Evolutionary conservation across 1,139 yeast species (phyloP), one percentile per base, ranked within the genome.

Genomic region (Taphrina betulina): DNA sequence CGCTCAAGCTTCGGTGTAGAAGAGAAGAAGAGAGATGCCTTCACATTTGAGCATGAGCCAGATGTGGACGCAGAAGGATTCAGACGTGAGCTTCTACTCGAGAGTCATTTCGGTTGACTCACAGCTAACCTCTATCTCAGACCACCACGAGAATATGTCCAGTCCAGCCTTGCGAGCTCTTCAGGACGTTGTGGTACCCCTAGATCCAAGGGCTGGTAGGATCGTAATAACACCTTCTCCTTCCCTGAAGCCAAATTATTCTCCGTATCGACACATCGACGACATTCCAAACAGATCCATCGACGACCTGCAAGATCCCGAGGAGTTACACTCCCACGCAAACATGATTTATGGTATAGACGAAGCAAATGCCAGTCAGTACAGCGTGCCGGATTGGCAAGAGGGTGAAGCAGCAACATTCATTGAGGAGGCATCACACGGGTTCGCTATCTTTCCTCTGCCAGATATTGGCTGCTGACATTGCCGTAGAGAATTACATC

Each of bases 401-500:
- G 54, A 50, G 33, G 54, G 46, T 10, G 54, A 50, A 19, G 44
- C 54, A 7, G 23, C 35, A 16, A 41, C 24, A 8, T 40, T 26
- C 26, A 50, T 50, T 19, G 54, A 50, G 19, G 54, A 50, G 19
- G 54, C 54, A 12, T 50, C 54, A 12, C 54, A 50, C 40, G 54
- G 54, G 29, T 41, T 29, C 5, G 26, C 29, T 10, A 26, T 29
- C 20, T 14, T 5, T 2, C 28, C 3, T 10, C 23, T 14, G 36
- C 23, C 14, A 8, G 26, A 40, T 14, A 20, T 3, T 10, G 1
- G 43, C 12, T 3, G 14, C 26, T 14, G 16, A 2, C 29, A 19
- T 16, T 31, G 1, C 26, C 17, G 7, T 31, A 43, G 48, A 1
- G 48, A 43, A 2, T 29, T 43, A 14, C 24, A 43, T 3, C 38